Conservation (phyloP, 495 filamentous ascomycete species). For the Talaromyces proteolyticus region DNA sequence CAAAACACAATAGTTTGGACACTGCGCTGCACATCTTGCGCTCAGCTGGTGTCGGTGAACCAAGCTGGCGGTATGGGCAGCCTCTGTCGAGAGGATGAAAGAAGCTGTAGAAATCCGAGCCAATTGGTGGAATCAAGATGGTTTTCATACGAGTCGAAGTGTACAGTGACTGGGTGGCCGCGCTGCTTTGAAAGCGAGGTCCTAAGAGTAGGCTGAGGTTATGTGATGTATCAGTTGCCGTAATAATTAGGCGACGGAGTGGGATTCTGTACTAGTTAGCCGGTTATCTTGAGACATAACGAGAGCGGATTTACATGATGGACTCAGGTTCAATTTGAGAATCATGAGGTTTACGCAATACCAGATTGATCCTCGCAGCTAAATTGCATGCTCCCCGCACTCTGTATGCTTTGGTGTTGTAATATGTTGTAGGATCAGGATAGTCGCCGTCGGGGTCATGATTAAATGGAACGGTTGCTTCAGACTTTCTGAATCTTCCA, state of each 20-base stretch:
- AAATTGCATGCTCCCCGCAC: background rate
- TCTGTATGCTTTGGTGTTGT: background rate
- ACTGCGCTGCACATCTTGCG: background rate
- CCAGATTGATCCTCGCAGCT: background rate
- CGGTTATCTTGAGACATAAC: background rate
- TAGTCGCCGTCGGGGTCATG: background rate
- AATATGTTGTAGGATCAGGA: background rate
- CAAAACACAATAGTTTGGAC: background rate
- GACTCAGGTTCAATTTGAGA: background rate
- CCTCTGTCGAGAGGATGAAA: background rate
- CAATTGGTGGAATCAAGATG: background rate
- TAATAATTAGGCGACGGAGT: background rate
- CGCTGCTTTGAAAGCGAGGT: background rate
- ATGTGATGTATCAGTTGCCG: background rate
- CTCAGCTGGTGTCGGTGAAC: background rate
- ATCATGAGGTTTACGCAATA: background rate
- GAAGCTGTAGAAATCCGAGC: background rate
- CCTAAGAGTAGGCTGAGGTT: background rate
- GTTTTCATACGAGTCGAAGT: background rate
- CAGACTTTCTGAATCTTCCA: background rate
- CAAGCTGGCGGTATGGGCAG: background rate
- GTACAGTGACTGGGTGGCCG: background rate
- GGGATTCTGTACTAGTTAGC: background rate
- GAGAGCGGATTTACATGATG: background rate
- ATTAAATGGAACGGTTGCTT: background rate